Evolutionary conservation across 305 asterid species (phyloP).

Genomic region (Solanum hybrid): DNA sequence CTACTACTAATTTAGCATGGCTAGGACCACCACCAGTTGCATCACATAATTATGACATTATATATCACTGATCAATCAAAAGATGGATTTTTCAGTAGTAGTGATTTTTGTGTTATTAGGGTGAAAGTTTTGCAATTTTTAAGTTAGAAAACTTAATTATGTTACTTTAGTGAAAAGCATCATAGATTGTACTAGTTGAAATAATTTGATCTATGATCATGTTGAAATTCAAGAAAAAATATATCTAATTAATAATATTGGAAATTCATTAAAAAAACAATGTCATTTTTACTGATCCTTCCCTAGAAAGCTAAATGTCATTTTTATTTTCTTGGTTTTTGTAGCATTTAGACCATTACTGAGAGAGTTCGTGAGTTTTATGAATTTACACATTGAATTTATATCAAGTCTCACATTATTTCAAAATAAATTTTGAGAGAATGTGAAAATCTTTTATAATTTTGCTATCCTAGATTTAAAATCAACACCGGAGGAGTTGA

Average conservation of each 20-base stretch:
- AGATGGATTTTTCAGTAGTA: too few species aligned
- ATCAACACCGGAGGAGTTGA: background rate
- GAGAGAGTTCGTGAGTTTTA: too few species aligned
- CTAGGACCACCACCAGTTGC: too few species aligned
- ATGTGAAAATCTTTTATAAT: too few species aligned
- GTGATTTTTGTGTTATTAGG: too few species aligned
- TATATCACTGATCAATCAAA: too few species aligned
- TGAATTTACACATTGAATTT: background rate
- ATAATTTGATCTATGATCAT: background rate
- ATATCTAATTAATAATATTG: background rate
- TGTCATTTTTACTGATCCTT: background rate
- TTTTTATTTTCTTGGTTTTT: too few species aligned
- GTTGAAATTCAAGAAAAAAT: background rate
- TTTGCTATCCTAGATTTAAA: background rate
- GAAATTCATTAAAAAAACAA: too few species aligned
- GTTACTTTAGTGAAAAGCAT: background rate
- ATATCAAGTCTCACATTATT: background rate
- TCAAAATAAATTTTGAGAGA: background rate
- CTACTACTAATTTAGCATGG: too few species aligned
- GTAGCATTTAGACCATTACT: background rate
- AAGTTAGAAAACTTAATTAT: background rate
- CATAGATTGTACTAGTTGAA: background rate
- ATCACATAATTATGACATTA: too few species aligned
- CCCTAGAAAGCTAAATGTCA: background rate
- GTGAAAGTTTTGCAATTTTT: too few species aligned